These are phyloP conservation scores for Juglanconis juglandina DNA, from an alignment of 2,329 filamentous ascomycete species.

Conservation along the genomic window DNA sequence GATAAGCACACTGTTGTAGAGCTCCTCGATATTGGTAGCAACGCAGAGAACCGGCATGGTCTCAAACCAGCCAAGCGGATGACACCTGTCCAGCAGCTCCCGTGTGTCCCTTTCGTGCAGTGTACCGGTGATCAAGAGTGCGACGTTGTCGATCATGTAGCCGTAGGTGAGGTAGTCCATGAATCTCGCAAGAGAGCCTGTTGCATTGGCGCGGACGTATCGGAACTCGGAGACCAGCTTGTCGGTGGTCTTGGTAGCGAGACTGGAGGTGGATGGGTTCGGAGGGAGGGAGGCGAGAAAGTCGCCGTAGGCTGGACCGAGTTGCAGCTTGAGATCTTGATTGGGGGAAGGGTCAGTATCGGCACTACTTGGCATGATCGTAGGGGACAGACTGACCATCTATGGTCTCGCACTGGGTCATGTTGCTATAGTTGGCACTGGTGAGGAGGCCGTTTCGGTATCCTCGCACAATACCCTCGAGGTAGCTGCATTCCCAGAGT, in stretches of 20 bases:
- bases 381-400: conserved; percentile 61
- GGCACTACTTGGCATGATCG: not conserved
- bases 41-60: conserved; percentile 98
- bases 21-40: conserved; percentile 95
- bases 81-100: conserved; percentile 91
- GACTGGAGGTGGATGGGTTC: conserved; percentile 92
- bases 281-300: conserved; percentile 91
- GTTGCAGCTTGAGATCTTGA: conserved; percentile 88
- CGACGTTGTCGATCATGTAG: conserved; percentile 99
- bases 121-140: conserved; percentile 94
- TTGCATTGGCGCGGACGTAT: conserved; percentile 91
- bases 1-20: conserved; percentile 96
- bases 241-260: conserved; percentile 93
- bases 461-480: conserved; percentile 95
- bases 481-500: conserved; percentile 61
- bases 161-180: conserved; percentile 98
- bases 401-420: conserved; percentile 96
- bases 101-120: conserved; percentile 95
- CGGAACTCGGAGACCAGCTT: conserved; percentile 97
- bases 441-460: conserved; percentile 94
- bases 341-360: conserved; percentile 17
- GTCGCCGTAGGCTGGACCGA: conserved; percentile 94
- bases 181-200: conserved; percentile 86
- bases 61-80: conserved; percentile 97
- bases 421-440: conserved; percentile 84